phyloP scores from a whole-genome alignment of 352 stramenopile species.

The Thalassiosira livingstoniorum region DNA sequence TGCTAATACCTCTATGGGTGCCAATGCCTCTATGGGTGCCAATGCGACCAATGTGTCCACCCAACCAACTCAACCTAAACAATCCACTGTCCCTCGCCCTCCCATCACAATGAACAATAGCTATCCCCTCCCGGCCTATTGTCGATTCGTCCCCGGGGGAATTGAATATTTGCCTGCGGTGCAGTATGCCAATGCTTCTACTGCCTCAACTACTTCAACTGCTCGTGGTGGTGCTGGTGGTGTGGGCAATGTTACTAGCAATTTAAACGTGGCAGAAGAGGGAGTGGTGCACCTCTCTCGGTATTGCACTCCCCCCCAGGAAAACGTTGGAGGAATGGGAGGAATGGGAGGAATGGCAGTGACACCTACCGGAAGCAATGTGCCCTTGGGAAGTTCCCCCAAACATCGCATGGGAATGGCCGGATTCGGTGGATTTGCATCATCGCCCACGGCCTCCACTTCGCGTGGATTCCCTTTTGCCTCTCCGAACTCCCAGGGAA shows the following conservation, averaged over 20 bases:
- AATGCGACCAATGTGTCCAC: neutral
- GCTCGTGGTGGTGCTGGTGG: neutral
- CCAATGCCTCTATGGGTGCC: neutral
- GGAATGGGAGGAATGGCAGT: neutral
- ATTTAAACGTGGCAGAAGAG: neutral
- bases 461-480: neutral
- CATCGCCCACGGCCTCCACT: neutral
- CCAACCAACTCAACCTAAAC: neutral
- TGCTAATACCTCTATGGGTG: neutral
- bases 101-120: neutral
- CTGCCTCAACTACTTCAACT: neutral
- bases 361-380: neutral
- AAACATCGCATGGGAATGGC: neutral
- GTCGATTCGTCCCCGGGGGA: constrained; percentile 79
- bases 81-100: neutral
- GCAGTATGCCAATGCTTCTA: neutral
- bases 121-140: constrained; percentile 75
- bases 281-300: neutral
- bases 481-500: neutral
- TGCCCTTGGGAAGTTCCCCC: neutral
- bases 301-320: neutral
- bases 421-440: neutral
- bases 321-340: neutral
- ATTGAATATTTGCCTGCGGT: constrained; percentile 46
- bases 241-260: neutral